Conservation (phyloP, 2,329 filamentous ascomycete species). For the Pyrenophora graminea region DNA sequence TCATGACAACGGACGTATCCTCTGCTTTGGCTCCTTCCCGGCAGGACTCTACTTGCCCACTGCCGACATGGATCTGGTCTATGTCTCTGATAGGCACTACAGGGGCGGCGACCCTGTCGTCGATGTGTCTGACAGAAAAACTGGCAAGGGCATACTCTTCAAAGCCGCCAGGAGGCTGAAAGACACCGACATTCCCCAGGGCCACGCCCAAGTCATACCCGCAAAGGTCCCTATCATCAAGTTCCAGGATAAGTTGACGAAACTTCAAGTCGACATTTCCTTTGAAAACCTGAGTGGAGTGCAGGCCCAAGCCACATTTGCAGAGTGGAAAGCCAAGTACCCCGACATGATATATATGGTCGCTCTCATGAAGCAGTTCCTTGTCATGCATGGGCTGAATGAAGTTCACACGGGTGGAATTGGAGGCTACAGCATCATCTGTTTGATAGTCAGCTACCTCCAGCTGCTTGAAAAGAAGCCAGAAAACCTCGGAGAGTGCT, state of each 20-base stretch:
- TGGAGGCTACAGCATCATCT: constrained; percentile 92
- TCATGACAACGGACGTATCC: constrained; percentile 60
- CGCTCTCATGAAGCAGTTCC: constrained; percentile 87
- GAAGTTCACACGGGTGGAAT: constrained; percentile 90
- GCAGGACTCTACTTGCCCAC: constrained; percentile 75
- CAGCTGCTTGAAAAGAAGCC: constrained; percentile 62
- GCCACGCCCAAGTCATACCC: constrained; percentile 67
- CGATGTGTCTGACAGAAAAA: constrained; percentile 43
- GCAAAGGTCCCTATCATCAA: constrained; percentile 94
- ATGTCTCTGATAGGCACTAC: constrained; percentile 67
- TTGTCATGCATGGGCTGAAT: constrained; percentile 86
- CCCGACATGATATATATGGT: constrained; percentile 87
- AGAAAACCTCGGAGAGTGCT: constrained; percentile 72
- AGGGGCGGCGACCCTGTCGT: constrained; percentile 53
- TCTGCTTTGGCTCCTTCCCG: constrained; percentile 91
- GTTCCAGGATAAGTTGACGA: constrained; percentile 77
- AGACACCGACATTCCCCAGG: constrained; percentile 59
- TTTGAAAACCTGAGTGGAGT: constrained; percentile 91
- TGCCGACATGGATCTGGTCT: constrained; percentile 92
- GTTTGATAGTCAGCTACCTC: constrained; percentile 84
- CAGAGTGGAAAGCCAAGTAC: constrained; percentile 75
- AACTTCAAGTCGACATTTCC: constrained; percentile 86
- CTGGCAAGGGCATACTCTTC: constrained; percentile 61
- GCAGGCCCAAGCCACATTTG: constrained; percentile 77
- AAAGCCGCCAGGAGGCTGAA: constrained; percentile 65